Percentiles rank a stretch among this genome's conserved stretches.
These are phyloP conservation scores for Quercus mongolica DNA, from an alignment of 306 rosid species.

Conservation along the genomic window DNA sequence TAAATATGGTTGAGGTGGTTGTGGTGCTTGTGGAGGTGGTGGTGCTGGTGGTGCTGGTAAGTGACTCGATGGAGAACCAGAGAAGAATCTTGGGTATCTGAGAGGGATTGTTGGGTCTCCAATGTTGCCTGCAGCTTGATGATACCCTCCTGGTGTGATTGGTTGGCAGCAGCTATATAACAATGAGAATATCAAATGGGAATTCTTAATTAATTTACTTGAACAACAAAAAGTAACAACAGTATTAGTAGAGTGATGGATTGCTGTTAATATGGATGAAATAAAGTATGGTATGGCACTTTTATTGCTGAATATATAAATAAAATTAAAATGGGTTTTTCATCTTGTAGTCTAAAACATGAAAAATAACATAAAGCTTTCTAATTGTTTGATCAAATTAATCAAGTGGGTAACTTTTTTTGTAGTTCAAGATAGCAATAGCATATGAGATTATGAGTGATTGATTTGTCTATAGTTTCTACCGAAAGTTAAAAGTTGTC, in stretches of 20 bases:
- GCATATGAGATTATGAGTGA: neutral
- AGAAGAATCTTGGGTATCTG: constrained; percentile 73
- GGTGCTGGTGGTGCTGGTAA: constrained; percentile 25
- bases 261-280: neutral
- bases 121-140: constrained; percentile 32
- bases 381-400: neutral
- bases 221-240: neutral
- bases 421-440: neutral
- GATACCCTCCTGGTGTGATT: constrained; percentile 47
- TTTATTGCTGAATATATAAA: neutral
- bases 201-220: neutral
- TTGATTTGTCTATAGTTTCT: neutral
- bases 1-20: constrained; percentile 38
- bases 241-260: neutral
- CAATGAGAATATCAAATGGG: neutral
- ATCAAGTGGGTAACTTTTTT: neutral
- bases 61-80: constrained; percentile 49
- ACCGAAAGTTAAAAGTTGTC: neutral
- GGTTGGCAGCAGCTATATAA: constrained; percentile 69
- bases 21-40: constrained; percentile 26
- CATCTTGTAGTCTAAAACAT: neutral
- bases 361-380: neutral
- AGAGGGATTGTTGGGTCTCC: constrained; percentile 62
- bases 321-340: neutral
- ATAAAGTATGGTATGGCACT: neutral